Evolutionary conservation across 73 alveolate genomes (phyloP), one percentile per base, ranked within the genome.

Genomic region (Halteria grandinella): DNA sequence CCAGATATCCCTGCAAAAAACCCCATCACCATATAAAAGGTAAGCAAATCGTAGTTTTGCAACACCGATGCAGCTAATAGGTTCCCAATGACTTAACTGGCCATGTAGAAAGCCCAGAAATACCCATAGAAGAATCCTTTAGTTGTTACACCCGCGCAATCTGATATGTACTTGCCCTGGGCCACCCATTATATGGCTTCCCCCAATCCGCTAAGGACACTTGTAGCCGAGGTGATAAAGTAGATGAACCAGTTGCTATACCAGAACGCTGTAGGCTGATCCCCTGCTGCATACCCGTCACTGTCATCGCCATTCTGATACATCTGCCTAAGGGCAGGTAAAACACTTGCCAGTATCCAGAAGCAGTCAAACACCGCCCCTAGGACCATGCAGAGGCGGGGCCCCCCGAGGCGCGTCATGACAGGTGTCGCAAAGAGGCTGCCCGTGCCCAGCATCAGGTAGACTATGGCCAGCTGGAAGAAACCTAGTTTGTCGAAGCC

Each of bases 141-240:
- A 27, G 73, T 73, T 14, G 20, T 39, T 29, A 55, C 86, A 54
- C 52, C 55, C 8, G 86, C 86, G 55, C 86, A 73, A 49, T 73
- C 58, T 31, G 66, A 27, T n/a, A 73, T 43, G 36, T 73, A 73
- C 7, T 24, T 36, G 1, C 86, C 86, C 39, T 73, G 72, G 41
- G 72, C 86, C 57, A 73, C 75, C 86, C 86, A 73, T 20, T 51
- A 23, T 23, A 73, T 50, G 1, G 86, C 73, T 3, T 64, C 86
- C 18, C 76, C 86, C 20, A 52, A 55, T 4, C 86, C 86, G 41
- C 41, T 43, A 27, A 48, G 69, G 11, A 53, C 55, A 3, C 34
- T 33, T 7, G 75, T 54, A 11, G 32, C 29, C 7, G 36, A 32
- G 8, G 4, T 45, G 43, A 66, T 66, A 45, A 36, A 66, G 29